Evolutionary conservation across 2,329 filamentous ascomycete genomes (phyloP), one percentile per base, ranked within the genome.

Genomic region (Penicillium sp.): DNA sequence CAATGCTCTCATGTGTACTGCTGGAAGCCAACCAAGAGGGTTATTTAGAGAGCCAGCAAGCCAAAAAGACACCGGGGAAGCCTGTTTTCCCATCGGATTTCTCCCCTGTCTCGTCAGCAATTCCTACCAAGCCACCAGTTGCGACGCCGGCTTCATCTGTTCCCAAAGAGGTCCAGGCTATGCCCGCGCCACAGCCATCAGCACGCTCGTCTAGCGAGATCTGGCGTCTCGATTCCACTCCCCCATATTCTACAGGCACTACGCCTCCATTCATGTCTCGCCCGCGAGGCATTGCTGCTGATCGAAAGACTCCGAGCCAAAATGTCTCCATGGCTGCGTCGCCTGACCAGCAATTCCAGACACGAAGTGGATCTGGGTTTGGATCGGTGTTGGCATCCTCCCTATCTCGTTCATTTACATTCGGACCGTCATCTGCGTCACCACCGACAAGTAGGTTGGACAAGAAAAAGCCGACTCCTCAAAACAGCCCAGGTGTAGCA

Each of bases 1-100:
- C 83, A n/a, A 84, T 85, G 80, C 70, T 87, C 37, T 83, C 84
- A 4, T 85, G 82, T 59, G 76, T 86, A 34, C 77, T 86, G 51
- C 72, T 78, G 15, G 78, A 83, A 61, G 76, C 79, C 21, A 75
- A 77, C 56, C 70, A 71, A 13, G 73, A 76, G 37, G 71, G 70
- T 25, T 70, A 65, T 25, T 64, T 71, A 4, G 71, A 73, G 25
- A 52, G 50, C 8, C 41, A 49, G 27, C 54, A 61, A 45, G 47
- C 45, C 15, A 55, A 58, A n/a, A 74, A 75, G 63, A 71, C 73
- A 5, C 72, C 74, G 63, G 72, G 75, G 35, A 72, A 75, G 15
- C 74, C 74, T 10, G 72, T 73, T 3, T 79, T 79, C 52, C 77
- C 78, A 2, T 56, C 79, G 29, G 77, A 81, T 52, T 76, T 80